These are phyloP conservation scores for Cajanus cajan DNA, from an alignment of 306 rosid species.

Conservation along the genomic window DNA sequence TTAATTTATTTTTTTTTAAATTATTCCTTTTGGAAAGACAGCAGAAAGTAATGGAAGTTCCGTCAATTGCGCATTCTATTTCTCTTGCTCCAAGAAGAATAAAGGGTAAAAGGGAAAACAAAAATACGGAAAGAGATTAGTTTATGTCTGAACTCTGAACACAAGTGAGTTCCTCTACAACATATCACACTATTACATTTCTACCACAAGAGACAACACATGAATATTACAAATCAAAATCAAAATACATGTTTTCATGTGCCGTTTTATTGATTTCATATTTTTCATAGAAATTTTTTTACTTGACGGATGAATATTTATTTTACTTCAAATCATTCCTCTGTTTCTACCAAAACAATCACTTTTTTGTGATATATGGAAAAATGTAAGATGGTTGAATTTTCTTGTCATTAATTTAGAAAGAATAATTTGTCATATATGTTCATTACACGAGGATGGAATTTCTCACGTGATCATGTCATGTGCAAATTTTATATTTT, in stretches of 20 bases:
- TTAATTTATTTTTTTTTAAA: neutral
- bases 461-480: too few species aligned
- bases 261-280: too few species aligned
- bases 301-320: too few species aligned
- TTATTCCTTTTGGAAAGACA: constrained; percentile 16
- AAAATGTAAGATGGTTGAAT: too few species aligned
- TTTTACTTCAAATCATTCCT: too few species aligned
- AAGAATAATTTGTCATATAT: too few species aligned
- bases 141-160: neutral
- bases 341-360: too few species aligned
- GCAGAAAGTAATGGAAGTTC: constrained; percentile 18
- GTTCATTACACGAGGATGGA: too few species aligned
- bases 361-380: too few species aligned
- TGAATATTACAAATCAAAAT: neutral
- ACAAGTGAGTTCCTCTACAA: neutral
- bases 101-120: neutral
- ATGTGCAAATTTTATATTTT: too few species aligned
- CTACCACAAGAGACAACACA: neutral
- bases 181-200: neutral
- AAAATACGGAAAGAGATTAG: neutral
- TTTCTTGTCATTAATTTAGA: too few species aligned
- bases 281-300: too few species aligned
- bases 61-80: constrained; percentile 47
- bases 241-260: neutral
- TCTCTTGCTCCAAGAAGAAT: constrained; percentile 29